phyloP scores from a whole-genome alignment of 768 basidiomycete genomes.

The Brasilioporus rufonigricans region DNA sequence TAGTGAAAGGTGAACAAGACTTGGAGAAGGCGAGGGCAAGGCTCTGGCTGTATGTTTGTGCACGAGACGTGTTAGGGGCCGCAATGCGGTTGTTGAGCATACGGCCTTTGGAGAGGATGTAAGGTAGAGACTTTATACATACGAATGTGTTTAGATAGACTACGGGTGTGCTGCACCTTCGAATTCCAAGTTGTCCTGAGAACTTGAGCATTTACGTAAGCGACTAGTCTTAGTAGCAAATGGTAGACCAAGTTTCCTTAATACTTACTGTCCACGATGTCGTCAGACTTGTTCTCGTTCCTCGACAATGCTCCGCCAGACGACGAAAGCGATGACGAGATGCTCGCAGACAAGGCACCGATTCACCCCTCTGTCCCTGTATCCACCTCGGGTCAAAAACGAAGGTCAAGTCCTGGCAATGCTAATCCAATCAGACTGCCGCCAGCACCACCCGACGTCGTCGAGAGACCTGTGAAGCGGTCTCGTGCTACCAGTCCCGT shows the following conservation, averaged over 20 bases:
- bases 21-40: conserved; percentile 75
- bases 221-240: background rate
- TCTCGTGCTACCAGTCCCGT: conserved; percentile 58
- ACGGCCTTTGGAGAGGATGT: conserved; percentile 93
- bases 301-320: conserved; percentile 21
- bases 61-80: conserved; percentile 84
- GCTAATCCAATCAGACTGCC: conserved; percentile 1
- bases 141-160: too few species aligned
- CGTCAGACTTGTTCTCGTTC: conserved; percentile 33
- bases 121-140: too few species aligned
- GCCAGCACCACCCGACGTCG: conserved; percentile 24
- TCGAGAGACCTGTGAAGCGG: conserved; percentile 49
- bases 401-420: conserved; percentile 21
- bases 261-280: conserved; percentile 15
- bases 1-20: conserved; percentile 82
- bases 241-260: background rate
- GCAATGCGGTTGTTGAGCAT: conserved; percentile 88
- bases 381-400: conserved; percentile 17
- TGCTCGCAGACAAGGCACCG: background rate
- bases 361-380: background rate
- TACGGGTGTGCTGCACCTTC: too few species aligned
- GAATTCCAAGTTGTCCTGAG: too few species aligned
- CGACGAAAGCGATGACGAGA: conserved; percentile 30
- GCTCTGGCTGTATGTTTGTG: conserved; percentile 85
- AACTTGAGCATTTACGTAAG: background rate